These are phyloP conservation scores for Phytophthora pistaciae DNA, from an alignment of 352 stramenopile species.

Conservation along the genomic window DNA sequence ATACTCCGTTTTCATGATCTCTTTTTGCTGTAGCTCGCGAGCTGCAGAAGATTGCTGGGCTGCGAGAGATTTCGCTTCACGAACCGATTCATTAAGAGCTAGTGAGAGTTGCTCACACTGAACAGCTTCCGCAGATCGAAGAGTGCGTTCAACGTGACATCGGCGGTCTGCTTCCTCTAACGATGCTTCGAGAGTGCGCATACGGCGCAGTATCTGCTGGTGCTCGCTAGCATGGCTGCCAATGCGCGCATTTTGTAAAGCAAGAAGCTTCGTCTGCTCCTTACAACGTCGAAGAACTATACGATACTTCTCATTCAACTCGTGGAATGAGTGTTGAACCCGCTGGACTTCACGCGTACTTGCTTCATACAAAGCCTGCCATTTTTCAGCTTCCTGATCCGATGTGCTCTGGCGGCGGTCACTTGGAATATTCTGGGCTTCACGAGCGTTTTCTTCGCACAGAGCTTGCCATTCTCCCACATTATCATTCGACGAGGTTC, in stretches of 20 bases:
- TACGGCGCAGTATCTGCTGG: conserved; percentile 62
- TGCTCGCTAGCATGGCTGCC: conserved; percentile 62
- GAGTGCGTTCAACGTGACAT: conserved; percentile 59
- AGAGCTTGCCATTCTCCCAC: conserved; percentile 3
- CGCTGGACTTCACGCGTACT: conserved; percentile 33
- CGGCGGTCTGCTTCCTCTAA: conserved; percentile 48
- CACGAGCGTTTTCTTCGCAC: conserved; percentile 19
- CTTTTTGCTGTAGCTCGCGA: conserved; percentile 61
- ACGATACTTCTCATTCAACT: conserved; percentile 62
- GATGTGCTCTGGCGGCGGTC: background rate
- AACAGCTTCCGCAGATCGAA: conserved; percentile 58
- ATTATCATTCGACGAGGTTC: background rate
- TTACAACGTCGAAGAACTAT: conserved; percentile 63
- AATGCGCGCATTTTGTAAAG: conserved; percentile 65
- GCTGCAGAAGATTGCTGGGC: conserved; percentile 56
- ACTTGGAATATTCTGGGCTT: conserved; percentile 19
- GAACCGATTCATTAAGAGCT: conserved; percentile 56
- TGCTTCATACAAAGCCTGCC: conserved; percentile 38
- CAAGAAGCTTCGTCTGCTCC: conserved; percentile 76
- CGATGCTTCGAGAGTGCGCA: conserved; percentile 53
- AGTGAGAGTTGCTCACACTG: conserved; percentile 68
- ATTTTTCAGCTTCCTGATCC: conserved; percentile 30
- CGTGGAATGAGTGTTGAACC: conserved; percentile 35
- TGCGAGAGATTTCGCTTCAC: conserved; percentile 58
- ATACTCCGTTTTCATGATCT: conserved; percentile 64